Evolutionary conservation across 495 filamentous ascomycete species (phyloP).

Genomic region (Xylaria cubensis): DNA sequence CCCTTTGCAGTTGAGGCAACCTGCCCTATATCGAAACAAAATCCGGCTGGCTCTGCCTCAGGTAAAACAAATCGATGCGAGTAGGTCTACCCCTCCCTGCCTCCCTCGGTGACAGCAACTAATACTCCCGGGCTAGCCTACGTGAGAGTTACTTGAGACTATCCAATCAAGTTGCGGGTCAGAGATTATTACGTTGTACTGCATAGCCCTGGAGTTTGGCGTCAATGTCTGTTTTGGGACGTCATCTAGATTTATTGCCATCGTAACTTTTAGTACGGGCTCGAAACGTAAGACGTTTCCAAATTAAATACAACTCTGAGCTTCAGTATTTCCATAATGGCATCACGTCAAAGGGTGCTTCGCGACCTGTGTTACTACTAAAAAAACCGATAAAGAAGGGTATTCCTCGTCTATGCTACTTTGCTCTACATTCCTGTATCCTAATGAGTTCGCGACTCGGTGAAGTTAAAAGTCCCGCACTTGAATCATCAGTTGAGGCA

Average conservation of each 20-base stretch:
- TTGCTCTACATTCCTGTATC: conserved; percentile 27
- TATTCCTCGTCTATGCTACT: conserved; percentile 24
- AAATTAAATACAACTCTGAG: not conserved
- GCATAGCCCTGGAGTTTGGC: conserved; percentile 44
- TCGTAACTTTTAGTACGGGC: not conserved
- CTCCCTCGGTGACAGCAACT: conserved; percentile 35
- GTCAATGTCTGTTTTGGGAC: not conserved
- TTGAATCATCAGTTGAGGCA: not conserved
- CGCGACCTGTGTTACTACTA: not conserved
- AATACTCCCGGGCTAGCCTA: conserved; percentile 43
- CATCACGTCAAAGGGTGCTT: conserved; percentile 2
- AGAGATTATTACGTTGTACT: conserved; percentile 21
- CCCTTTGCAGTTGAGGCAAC: conserved; percentile 77
- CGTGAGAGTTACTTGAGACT: conserved; percentile 37
- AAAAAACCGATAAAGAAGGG: conserved; percentile 16
- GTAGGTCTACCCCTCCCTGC: conserved; percentile 63
- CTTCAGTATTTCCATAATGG: not conserved
- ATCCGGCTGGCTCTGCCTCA: conserved; percentile 85
- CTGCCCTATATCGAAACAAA: conserved; percentile 90
- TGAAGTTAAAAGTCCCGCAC: not conserved
- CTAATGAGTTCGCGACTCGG: conserved; percentile 13
- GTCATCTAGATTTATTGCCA: not conserved
- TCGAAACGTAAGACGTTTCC: not conserved
- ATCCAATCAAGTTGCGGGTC: conserved; percentile 1
- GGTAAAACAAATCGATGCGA: conserved; percentile 93